Base-by-base conservation (phyloP, 2,329 filamentous ascomycete genomes). In the Albophoma yamanashiensis region DNA sequence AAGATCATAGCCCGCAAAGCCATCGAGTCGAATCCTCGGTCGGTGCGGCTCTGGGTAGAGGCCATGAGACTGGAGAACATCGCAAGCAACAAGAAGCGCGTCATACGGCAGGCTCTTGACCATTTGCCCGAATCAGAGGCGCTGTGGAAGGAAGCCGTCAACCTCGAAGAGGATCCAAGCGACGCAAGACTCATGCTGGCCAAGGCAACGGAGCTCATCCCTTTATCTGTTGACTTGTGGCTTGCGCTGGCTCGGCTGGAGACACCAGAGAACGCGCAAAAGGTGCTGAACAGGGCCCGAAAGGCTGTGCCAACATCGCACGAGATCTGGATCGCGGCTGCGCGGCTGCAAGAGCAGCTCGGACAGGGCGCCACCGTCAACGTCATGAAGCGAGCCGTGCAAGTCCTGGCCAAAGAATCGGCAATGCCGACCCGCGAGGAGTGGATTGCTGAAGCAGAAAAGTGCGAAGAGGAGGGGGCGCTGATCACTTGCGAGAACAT, bases 61-160 rank as follows among this genome's bases (percentile, higher is more conserved):
- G 95, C 94, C 0, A 97, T 97, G 86, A 90, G 91, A 64, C 77
- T 99, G 31, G 94, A 99, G 73, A 85, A 86, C 9, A 89, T 96
- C 56, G 77, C 85, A 1, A 84, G 88, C 61, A 90, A 91, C 14
- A 96, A 95, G 75, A 97, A 97, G 76, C 87, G 92, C 69, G 94
- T 99, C 9, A 86, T 97, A 40, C 85, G 92, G 59, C 90, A 95
- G 70, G 95, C 94, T 0, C 80, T 99, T 53, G 91, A 97, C 67
- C 88, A 96, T 68, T 89, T 97, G 47, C 92, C 92, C 0, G 91
- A 96, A 69, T 97, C 93, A 0, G 94, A 97, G 56, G 88, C 90
- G 50, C 82, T 99, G n/a, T 99, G 94, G 94, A 99, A 97, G 71
- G 92, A 95, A 71, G 89, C 93, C 6, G 93, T 99, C 63, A 97